A percentile compares a stretch with the other conserved stretches of the same genome.
Evolutionary conservation across 1,284 basidiomycete genomes (phyloP).

Genomic region (Trametes polyzona): DNA sequence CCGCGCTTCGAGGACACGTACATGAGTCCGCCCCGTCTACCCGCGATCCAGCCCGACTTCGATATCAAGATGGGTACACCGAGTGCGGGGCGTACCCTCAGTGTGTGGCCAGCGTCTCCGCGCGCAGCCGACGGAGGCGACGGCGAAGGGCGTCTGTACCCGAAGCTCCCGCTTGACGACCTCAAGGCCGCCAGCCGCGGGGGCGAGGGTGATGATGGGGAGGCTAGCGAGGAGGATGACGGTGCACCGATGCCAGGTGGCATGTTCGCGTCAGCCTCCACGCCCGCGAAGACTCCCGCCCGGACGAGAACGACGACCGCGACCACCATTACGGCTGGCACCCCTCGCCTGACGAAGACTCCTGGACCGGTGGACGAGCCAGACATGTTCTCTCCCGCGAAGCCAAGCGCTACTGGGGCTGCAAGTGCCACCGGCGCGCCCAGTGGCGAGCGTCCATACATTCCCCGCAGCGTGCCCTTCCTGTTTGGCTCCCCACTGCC

Average conservation of each 20-base stretch:
- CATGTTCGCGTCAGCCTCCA: slow-evolving; percentile 27
- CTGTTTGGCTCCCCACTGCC: slow-evolving; percentile 75
- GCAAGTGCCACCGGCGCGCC: neutral
- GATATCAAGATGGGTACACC: slow-evolving; percentile 67
- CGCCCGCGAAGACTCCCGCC: slow-evolving; percentile 8
- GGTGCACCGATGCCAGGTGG: slow-evolving; percentile 41
- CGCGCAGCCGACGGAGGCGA: slow-evolving; percentile 3
- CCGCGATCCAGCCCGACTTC: slow-evolving; percentile 65
- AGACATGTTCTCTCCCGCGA: slow-evolving; percentile 45
- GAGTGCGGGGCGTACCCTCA: slow-evolving; percentile 34
- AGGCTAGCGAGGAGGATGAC: slow-evolving; percentile 5
- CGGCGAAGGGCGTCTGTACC: slow-evolving; percentile 33
- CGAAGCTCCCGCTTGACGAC: slow-evolving; percentile 53
- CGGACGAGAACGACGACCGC: slow-evolving; percentile 7
- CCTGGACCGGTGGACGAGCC: slow-evolving; percentile 35
- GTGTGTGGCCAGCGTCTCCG: slow-evolving; percentile 52
- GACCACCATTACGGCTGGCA: slow-evolving; percentile 7
- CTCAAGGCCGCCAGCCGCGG: slow-evolving; percentile 21
- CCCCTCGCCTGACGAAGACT: slow-evolving; percentile 30
- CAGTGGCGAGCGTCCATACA: slow-evolving; percentile 1
- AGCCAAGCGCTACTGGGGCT: slow-evolving; percentile 2
- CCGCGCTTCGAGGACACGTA: slow-evolving; percentile 5
- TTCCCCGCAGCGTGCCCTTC: slow-evolving; percentile 52
- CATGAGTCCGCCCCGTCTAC: slow-evolving; percentile 58
- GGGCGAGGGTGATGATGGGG: neutral